Conservation (phyloP, 2,329 filamentous ascomycete genomes). For the Corinectria fuckeliana region DNA sequence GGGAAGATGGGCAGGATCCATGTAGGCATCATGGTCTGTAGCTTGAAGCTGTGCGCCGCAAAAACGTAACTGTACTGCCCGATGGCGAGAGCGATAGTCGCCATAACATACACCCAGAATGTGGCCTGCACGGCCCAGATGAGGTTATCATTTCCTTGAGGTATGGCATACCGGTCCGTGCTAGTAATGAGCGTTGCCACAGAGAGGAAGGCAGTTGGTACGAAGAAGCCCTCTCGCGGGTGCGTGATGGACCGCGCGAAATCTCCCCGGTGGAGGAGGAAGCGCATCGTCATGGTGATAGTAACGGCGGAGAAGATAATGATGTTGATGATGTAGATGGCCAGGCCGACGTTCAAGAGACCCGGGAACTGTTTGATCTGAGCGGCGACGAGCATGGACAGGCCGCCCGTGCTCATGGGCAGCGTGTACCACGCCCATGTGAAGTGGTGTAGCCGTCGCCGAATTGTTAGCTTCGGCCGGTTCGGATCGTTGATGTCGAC, state of each 20-base stretch:
- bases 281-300: constrained; percentile 62
- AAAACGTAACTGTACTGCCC: constrained; percentile 74
- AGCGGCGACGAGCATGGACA: constrained; percentile 68
- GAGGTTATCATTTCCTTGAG: constrained; percentile 58
- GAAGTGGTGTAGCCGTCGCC: constrained; percentile 61
- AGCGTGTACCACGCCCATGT: constrained; percentile 79
- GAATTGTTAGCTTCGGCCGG: constrained; percentile 46
- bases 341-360: constrained; percentile 66
- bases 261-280: constrained; percentile 62
- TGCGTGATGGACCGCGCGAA: constrained; percentile 65
- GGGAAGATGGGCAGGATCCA: constrained; percentile 81
- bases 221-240: constrained; percentile 72
- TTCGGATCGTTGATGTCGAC: constrained; percentile 24
- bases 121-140: constrained; percentile 64
- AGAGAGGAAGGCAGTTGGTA: constrained; percentile 73
- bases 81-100: constrained; percentile 66
- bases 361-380: constrained; percentile 70
- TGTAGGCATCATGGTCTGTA: constrained; percentile 73
- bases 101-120: constrained; percentile 72
- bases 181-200: constrained; percentile 71
- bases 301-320: constrained; percentile 66
- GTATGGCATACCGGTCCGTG: constrained; percentile 69
- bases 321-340: constrained; percentile 72
- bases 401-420: constrained; percentile 76
- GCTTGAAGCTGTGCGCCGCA: constrained; percentile 59